Percentiles rank a stretch among this genome's conserved stretches.
phyloP scores from a whole-genome alignment of 2,329 filamentous ascomycete genomes.

The Gaeumannomyces tritici region DNA sequence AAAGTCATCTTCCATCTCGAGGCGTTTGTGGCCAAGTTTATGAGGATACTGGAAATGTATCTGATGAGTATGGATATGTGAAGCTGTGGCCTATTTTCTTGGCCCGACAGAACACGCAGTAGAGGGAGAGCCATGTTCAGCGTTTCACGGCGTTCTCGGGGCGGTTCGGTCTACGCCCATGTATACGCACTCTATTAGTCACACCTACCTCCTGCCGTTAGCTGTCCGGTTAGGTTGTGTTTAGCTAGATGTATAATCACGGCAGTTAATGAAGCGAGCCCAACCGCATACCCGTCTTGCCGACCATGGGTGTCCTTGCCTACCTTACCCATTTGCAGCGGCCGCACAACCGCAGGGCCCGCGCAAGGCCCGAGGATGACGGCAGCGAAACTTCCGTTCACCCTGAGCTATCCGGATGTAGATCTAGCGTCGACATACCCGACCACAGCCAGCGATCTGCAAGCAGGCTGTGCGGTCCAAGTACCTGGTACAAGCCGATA shows the following conservation, averaged over 20 bases:
- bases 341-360: background rate
- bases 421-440: background rate
- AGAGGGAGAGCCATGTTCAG: background rate
- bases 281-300: background rate
- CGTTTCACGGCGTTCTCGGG: background rate
- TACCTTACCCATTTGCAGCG: background rate
- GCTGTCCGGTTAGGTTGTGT: no score
- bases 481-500: background rate
- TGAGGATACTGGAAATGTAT: constrained; percentile 90
- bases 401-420: background rate
- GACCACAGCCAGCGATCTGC: background rate
- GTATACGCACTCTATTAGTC: no score
- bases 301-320: background rate
- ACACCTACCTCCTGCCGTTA: no score
- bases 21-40: constrained; percentile 97
- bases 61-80: constrained; percentile 75
- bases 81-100: constrained; percentile 8
- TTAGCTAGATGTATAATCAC: no score
- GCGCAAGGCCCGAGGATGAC: background rate
- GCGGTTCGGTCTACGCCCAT: background rate
- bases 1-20: constrained; percentile 98
- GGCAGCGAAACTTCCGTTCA: background rate
- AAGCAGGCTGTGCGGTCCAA: no score
- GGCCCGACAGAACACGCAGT: background rate
- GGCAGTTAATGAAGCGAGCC: no score